Evolutionary conservation across 2,329 filamentous ascomycete genomes (phyloP), one percentile per base, ranked within the genome.

Genomic region (Scopulariopsis brevicaulis): DNA sequence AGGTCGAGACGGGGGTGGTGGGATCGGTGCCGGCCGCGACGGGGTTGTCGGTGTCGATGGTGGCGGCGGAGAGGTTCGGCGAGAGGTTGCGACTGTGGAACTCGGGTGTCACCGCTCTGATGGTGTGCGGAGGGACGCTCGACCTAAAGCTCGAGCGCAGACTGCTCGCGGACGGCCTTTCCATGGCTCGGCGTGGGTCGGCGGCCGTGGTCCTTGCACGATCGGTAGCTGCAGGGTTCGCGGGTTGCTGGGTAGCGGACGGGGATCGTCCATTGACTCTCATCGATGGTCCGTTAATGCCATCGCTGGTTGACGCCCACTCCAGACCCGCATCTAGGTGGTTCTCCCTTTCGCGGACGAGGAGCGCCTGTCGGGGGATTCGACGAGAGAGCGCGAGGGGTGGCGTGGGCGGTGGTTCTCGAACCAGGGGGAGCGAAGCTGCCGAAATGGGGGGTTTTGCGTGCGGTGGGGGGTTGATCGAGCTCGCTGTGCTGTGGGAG

Each of bases 71-170:
- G 48, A 34, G 43, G 10, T 54, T 50, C 14, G 52, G 35, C 14
- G 55, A 11, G 54, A 50, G 53, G 25, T 14, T 20, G 64, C 20
- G 28, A 37, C 37, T 63, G 40, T 62, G 62, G 50, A 71, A 71
- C 51, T 90, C 86, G 63, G 86, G 85, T 61, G 85, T 88, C 62
- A 88, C 83, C 59, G 84, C 74, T 62, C 86, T 82, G 65, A 86
- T 81, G 53, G 79, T 58, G 53, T 18, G 52, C 22, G 35, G 20
- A 15, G 37, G 25, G 15, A 46, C 20, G 34, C n/a, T 54, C 15
- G 56, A 20, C 40, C 56, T 58, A 51, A 69, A 70, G 57, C 68
- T 64, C 52, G 72, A 68, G 56, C 70, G 65, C 52, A 73, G 61
- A 60, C 68, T 71, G 56, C 66, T 65, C 53, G 67, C 66, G 59